Percentiles rank a stretch among this genome's conserved stretches.
phyloP scores from a whole-genome alignment of 2,329 filamentous ascomycete species.

The Aaosphaeria pasadenensis region DNA sequence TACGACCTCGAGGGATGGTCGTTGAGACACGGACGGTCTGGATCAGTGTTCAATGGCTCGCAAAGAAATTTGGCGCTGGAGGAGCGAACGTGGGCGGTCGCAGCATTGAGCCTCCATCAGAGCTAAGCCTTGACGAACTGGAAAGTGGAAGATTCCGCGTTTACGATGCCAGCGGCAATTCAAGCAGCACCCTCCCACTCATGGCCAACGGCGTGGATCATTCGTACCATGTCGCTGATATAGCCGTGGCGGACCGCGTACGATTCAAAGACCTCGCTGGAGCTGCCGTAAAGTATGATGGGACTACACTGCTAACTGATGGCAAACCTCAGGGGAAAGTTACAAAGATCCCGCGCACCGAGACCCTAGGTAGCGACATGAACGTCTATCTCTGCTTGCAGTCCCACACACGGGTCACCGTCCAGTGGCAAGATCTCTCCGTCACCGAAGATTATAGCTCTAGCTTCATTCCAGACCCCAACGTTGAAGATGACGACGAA shows the following conservation, averaged over 20 bases:
- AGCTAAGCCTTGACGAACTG: conserved; percentile 37
- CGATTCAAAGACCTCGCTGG: conserved; percentile 53
- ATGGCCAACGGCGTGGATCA: conserved; percentile 19
- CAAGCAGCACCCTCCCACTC: conserved; percentile 19
- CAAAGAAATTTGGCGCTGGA: conserved; percentile 37
- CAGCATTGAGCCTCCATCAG: conserved; percentile 28
- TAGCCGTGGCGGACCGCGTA: conserved; percentile 48
- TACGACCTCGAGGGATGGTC: conserved; percentile 51
- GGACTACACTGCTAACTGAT: conserved; percentile 20
- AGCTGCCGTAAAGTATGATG: conserved; percentile 53
- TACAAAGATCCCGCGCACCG: conserved; percentile 43
- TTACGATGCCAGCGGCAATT: conserved; percentile 40
- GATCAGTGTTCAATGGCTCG: conserved; percentile 53
- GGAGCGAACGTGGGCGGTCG: neutral
- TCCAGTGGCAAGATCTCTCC: conserved; percentile 59
- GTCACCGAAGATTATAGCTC: conserved; percentile 47
- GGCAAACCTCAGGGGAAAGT: conserved; percentile 41
- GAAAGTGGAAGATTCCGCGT: conserved; percentile 41
- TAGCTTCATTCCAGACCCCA: conserved; percentile 48
- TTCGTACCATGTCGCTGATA: conserved; percentile 36
- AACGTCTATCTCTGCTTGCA: conserved; percentile 55
- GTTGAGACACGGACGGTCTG: conserved; percentile 47
- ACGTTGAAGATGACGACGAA: conserved; percentile 54
- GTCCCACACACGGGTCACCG: conserved; percentile 48
- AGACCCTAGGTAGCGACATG: conserved; percentile 55